Percentiles rank a stretch among this genome's conserved stretches.
Evolutionary conservation across 2,329 filamentous ascomycete species (phyloP).

Genomic region (Thielaviopsis euricoi): DNA sequence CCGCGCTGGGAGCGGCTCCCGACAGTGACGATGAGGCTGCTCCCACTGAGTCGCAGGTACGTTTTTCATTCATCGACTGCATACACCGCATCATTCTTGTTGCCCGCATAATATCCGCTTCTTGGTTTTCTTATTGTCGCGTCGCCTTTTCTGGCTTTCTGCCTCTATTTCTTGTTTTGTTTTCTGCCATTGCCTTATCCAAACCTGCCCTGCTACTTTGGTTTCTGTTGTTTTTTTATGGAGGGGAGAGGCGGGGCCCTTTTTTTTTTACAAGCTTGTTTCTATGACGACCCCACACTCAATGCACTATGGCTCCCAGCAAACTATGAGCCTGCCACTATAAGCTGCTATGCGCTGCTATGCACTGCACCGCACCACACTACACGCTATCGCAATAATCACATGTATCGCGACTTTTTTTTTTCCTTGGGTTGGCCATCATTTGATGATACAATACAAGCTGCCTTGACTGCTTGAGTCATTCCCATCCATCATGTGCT

Average conservation of each 20-base stretch:
- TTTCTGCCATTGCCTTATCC: neutral
- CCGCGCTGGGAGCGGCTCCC: conserved; percentile 69
- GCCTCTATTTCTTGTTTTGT: neutral
- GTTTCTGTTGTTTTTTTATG: neutral
- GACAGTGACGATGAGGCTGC: conserved; percentile 96
- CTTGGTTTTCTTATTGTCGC: neutral
- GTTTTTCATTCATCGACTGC: neutral
- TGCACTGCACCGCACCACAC: neutral
- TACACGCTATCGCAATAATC: neutral
- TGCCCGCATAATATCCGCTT: conserved; percentile 1
- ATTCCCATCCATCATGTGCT: neutral
- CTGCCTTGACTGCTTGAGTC: neutral
- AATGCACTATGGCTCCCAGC: neutral
- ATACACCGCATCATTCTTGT: neutral
- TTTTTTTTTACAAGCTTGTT: conserved; percentile 7
- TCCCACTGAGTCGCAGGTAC: conserved; percentile 87
- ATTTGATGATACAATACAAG: neutral
- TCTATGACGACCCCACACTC: conserved; percentile 11
- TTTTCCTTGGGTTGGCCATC: too few relatives aligned
- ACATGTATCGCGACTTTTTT: neutral
- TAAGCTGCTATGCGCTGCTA: neutral
- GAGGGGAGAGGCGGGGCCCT: conserved; percentile 8
- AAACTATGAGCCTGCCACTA: neutral
- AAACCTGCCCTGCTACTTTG: too few relatives aligned
- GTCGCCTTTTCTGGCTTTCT: neutral